Percentiles rank a stretch among this genome's conserved stretches.
phyloP scores from a whole-genome alignment of 306 rosid species.

The Crotalaria pallida region DNA sequence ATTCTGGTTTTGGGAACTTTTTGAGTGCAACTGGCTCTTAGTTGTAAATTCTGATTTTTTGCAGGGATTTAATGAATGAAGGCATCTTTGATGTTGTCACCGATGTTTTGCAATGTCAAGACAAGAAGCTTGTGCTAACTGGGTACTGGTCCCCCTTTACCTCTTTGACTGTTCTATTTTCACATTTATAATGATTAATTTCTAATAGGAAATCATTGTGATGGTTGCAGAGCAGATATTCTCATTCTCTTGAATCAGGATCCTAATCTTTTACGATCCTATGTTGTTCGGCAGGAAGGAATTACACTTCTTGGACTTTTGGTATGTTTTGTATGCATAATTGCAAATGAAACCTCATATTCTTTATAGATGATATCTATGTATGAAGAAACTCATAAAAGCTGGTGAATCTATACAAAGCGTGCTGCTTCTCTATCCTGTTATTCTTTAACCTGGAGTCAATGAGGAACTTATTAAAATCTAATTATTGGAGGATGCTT shows the following conservation, averaged over 20 bases:
- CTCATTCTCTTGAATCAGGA: slow-evolving; percentile 97
- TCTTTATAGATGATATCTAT: slow-evolving; percentile 3
- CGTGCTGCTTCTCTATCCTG: not conserved
- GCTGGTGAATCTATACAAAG: not conserved
- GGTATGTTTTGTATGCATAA: slow-evolving; percentile 42
- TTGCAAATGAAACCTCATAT: not conserved
- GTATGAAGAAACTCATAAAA: not conserved
- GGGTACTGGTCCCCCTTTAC: slow-evolving; percentile 57
- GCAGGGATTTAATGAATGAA: slow-evolving; percentile 92
- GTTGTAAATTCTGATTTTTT: slow-evolving; percentile 24
- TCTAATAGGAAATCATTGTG: slow-evolving; percentile 43
- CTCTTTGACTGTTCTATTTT: slow-evolving; percentile 10
- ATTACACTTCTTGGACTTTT: slow-evolving; percentile 70
- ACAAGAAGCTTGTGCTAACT: slow-evolving; percentile 79
- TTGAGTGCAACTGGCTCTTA: slow-evolving; percentile 17
- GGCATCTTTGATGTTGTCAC: slow-evolving; percentile 80
- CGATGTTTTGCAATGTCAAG: slow-evolving; percentile 74
- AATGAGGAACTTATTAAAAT: not conserved
- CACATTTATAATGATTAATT: slow-evolving; percentile 10
- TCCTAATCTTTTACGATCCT: slow-evolving; percentile 87
- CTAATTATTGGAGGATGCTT: not conserved
- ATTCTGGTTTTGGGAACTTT: not conserved
- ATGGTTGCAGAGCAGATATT: slow-evolving; percentile 98
- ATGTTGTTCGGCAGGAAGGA: slow-evolving; percentile 91
- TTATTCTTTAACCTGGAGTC: not conserved